phyloP scores from a whole-genome alignment of 202 grass and related monocot genomes.

The Setaria italica region DNA sequence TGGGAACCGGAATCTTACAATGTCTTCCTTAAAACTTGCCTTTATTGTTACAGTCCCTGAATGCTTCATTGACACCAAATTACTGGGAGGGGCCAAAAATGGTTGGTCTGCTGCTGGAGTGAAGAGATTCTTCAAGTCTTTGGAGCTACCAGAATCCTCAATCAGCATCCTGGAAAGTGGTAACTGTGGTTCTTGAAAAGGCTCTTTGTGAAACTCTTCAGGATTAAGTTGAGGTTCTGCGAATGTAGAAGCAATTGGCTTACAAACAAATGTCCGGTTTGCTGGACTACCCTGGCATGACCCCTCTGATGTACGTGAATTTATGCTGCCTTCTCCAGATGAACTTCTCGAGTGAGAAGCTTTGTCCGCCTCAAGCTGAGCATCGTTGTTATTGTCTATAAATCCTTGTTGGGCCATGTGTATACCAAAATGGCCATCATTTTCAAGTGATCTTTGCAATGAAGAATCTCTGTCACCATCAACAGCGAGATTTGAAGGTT shows the following conservation, averaged over 20 bases:
- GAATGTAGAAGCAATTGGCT: conserved; percentile 60
- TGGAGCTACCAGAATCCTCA: conserved; percentile 83
- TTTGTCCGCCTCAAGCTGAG: conserved; percentile 55
- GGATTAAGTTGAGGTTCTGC: conserved; percentile 51
- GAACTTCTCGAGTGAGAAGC: conserved; percentile 73
- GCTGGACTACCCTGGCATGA: conserved; percentile 71
- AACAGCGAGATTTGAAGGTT: conserved; percentile 41
- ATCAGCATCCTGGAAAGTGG: conserved; percentile 61
- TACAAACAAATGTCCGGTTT: conserved; percentile 54
- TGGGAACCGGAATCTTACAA: conserved; percentile 79
- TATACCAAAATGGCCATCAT: conserved; percentile 37
- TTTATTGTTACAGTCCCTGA: conserved; percentile 80
- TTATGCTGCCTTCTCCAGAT: conserved; percentile 79
- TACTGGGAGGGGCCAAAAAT: conserved; percentile 38
- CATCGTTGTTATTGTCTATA: conserved; percentile 46
- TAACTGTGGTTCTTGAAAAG: conserved; percentile 58
- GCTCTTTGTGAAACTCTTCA: conserved; percentile 48
- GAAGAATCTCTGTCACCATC: conserved; percentile 42
- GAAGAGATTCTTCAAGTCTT: conserved; percentile 84
- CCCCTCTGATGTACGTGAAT: conserved; percentile 72
- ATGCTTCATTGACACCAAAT: conserved; percentile 48
- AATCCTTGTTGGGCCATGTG: conserved; percentile 48
- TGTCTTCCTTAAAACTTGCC: conserved; percentile 88
- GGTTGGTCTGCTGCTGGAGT: conserved; percentile 53
- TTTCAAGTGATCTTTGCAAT: conserved; percentile 44